These are phyloP conservation scores for Vaccinium corymbosum DNA, from an alignment of 148 eudicot genomes.

Conservation along the genomic window DNA sequence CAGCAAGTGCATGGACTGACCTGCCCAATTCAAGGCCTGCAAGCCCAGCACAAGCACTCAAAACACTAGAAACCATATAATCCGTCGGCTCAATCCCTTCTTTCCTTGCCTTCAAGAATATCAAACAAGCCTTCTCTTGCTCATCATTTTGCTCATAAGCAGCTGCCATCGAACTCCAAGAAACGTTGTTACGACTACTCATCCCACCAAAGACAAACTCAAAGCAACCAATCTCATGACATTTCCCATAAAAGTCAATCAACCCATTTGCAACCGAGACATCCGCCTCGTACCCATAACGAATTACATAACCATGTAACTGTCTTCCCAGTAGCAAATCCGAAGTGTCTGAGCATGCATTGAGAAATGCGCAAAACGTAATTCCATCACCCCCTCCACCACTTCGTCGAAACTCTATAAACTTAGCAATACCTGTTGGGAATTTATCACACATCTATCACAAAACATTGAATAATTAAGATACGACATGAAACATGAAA, in stretches of 20 bases:
- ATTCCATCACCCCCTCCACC: conserved; percentile 34
- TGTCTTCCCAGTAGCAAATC: conserved; percentile 33
- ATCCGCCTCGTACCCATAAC: conserved; percentile 36
- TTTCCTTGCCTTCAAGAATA: conserved; percentile 35
- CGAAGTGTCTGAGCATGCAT: conserved; percentile 44
- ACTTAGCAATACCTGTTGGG: conserved; percentile 13
- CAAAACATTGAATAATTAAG: no score
- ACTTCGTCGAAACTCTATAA: conserved; percentile 34
- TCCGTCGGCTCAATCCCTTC: conserved; percentile 36
- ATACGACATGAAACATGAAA: no score
- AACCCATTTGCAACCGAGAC: conserved; percentile 55
- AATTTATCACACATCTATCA: no score
- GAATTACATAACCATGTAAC: conserved; percentile 43
- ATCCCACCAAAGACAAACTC: conserved; percentile 39
- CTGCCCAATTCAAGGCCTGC: conserved; percentile 50
- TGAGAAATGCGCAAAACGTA: conserved; percentile 47
- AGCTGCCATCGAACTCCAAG: conserved; percentile 61
- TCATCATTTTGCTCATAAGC: conserved; percentile 52
- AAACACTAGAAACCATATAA: conserved; percentile 55
- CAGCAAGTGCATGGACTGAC: conserved; percentile 44
- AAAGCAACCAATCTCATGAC: conserved; percentile 27
- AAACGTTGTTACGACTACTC: conserved; percentile 35
- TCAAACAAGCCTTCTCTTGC: conserved; percentile 44
- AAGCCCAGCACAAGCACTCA: conserved; percentile 59
- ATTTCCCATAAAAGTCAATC: conserved; percentile 65